A percentile compares a stretch with the other conserved stretches of the same genome.
phyloP scores from a whole-genome alignment of 139 green algal species.

The Chlorella sp. region DNA sequence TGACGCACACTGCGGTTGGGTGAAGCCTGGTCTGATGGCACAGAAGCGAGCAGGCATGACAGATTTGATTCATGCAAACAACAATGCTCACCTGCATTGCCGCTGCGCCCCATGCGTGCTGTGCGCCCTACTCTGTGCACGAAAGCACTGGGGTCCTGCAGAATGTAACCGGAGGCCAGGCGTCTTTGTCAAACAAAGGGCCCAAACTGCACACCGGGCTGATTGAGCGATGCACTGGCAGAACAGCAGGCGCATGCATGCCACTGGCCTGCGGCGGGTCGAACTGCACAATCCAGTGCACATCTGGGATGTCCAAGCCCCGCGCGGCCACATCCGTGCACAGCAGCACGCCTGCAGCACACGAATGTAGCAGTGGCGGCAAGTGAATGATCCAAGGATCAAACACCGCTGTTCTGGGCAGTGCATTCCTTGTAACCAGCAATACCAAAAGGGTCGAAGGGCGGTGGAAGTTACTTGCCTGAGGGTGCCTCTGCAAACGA shows the following conservation, averaged over 20 bases:
- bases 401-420: conserved; percentile 26
- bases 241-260: neutral
- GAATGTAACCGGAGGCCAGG: too few relatives aligned
- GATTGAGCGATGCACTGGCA: too few relatives aligned
- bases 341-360: conserved; percentile 79
- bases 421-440: too few relatives aligned
- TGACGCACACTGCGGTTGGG: neutral
- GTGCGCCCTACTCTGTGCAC: conserved; percentile 91
- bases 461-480: conserved; percentile 46
- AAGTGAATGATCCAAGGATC: too few relatives aligned
- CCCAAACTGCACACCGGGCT: neutral
- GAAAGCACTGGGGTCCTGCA: conserved; percentile 90
- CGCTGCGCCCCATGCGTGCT: conserved; percentile 89
- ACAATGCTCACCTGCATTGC: conserved; percentile 37
- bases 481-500: conserved; percentile 58
- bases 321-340: conserved; percentile 95
- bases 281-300: conserved; percentile 88
- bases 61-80: neutral
- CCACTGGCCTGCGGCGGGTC: conserved; percentile 80
- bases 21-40: too few relatives aligned
- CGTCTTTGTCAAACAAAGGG: too few relatives aligned
- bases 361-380: too few relatives aligned
- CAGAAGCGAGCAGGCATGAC: too few relatives aligned
- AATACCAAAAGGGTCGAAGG: too few relatives aligned
- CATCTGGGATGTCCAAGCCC: conserved; percentile 93